Base-by-base conservation (phyloP, 2,329 filamentous ascomycete genomes). In the Cladosporium oxysporum region DNA sequence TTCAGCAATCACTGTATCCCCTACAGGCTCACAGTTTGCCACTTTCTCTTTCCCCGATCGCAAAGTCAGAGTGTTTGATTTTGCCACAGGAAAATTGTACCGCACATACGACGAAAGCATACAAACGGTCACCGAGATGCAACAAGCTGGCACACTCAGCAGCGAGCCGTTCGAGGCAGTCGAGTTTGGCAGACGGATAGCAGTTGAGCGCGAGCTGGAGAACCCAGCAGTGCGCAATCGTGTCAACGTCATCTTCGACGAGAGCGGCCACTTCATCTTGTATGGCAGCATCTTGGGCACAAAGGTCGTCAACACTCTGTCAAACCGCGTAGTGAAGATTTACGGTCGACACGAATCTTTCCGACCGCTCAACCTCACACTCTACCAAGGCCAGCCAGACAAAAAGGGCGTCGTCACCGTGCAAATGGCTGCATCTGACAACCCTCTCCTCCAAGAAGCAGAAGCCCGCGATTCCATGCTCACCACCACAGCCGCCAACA, bases 91-190 rank as follows among this genome's bases (percentile, higher is more conserved):
- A 12, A 97, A 96, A 78, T 84, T 99, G 5, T 89, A 94, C 73
- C 88, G 94, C 44, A 95, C 92, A 1, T 99, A 99, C 74, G 96
- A 99, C 73, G 95, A 99, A 77, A 98, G 94, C 4, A 84, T 99
- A 12, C 84, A 90, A 65, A 95, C 92, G 1, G 88, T 96, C 53
- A 93, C 92, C 62, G 92, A 96, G 68, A 97, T 97, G 92, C 94
- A 99, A 73, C 92, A 97, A 79, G 91, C 92, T n/a, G 93, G 93
- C 0, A 95, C 91, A 0, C 68, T 76, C 28, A 88, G 91, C 0
- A 80, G 90, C 8, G 88, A 92, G 66, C 92, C 92, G 70, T 81
- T 99, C 0, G 95, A 98, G 65, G 88, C 92, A 68, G 87, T 97
- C 5, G 95, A 99, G 71, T 98, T 99, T 75, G 93, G 94, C 3